phyloP scores from a whole-genome alignment of 352 stramenopile genomes.

The Globisporangium irregulare region DNA sequence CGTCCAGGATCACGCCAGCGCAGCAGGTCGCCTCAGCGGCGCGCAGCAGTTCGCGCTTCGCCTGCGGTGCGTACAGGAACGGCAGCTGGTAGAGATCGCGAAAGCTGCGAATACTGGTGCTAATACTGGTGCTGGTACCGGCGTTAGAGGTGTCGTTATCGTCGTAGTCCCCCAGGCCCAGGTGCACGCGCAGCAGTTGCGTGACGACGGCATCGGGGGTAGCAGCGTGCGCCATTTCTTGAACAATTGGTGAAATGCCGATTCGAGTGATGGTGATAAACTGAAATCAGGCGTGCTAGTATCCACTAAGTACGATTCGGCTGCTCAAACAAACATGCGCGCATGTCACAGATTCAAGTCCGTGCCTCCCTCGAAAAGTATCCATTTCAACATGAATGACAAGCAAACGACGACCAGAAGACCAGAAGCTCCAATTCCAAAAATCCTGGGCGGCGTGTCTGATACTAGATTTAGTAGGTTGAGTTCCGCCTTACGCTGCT shows the following conservation, averaged over 20 bases:
- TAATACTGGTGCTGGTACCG: background rate
- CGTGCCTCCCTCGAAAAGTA: background rate
- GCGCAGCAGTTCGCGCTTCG: conserved; percentile 50
- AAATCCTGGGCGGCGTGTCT: background rate
- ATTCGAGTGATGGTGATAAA: no score
- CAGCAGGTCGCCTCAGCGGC: conserved; percentile 50
- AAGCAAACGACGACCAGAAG: background rate
- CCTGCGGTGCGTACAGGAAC: conserved; percentile 26
- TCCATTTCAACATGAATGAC: background rate
- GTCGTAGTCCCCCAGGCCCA: conserved; percentile 52
- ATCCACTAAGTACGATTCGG: background rate
- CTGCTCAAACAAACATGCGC: background rate
- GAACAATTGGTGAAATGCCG: background rate
- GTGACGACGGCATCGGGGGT: conserved; percentile 43
- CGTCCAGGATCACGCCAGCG: conserved; percentile 60
- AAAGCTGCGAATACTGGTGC: conserved; percentile 31
- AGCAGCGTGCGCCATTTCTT: background rate
- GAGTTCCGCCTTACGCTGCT: no score
- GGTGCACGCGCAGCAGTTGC: conserved; percentile 86
- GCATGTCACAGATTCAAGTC: background rate
- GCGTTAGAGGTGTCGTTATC: background rate
- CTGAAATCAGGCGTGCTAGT: background rate
- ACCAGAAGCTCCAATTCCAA: no score
- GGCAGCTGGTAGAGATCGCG: conserved; percentile 52
- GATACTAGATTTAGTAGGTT: no score